A percentile compares a stretch with the other conserved stretches of the same genome.
Evolutionary conservation across 352 stramenopile species (phyloP).

Genomic region (Phytophthora palmivora): DNA sequence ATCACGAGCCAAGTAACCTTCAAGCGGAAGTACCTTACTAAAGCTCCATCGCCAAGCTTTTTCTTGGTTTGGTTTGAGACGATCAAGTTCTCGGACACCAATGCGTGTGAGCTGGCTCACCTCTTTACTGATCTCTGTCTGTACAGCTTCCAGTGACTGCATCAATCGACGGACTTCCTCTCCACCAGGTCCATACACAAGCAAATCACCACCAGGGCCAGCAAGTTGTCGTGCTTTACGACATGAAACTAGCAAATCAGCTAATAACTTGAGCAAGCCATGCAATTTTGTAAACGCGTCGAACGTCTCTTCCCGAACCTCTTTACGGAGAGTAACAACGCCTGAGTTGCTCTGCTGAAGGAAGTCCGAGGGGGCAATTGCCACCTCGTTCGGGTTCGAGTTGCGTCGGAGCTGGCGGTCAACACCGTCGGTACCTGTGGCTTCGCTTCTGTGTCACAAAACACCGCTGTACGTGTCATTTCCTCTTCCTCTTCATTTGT

Average conservation of each 20-base stretch:
- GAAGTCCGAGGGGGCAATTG: constrained; percentile 69
- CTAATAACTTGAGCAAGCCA: constrained; percentile 79
- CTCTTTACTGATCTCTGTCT: constrained; percentile 77
- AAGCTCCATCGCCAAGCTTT: constrained; percentile 88
- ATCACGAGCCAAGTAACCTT: constrained; percentile 86
- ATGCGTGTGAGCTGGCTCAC: constrained; percentile 83
- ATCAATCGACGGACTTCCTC: constrained; percentile 85
- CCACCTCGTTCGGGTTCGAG: constrained; percentile 49
- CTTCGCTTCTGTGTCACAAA: constrained; percentile 73
- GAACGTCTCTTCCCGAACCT: constrained; percentile 64
- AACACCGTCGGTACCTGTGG: constrained; percentile 71
- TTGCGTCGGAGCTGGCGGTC: constrained; percentile 57
- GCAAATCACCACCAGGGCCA: constrained; percentile 79
- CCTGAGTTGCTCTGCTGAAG: constrained; percentile 79
- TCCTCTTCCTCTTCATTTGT: constrained; percentile 78
- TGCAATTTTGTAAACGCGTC: constrained; percentile 82
- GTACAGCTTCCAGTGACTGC: constrained; percentile 83
- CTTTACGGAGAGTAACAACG: constrained; percentile 70
- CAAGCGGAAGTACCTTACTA: constrained; percentile 82
- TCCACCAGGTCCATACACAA: constrained; percentile 85
- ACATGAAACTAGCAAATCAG: constrained; percentile 85
- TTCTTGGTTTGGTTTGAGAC: constrained; percentile 87
- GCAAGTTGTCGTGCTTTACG: constrained; percentile 83
- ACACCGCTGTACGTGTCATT: constrained; percentile 74
- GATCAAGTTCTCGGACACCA: constrained; percentile 83